phyloP scores from a whole-genome alignment of 257 asterid species.

The Solanum sitiens region DNA sequence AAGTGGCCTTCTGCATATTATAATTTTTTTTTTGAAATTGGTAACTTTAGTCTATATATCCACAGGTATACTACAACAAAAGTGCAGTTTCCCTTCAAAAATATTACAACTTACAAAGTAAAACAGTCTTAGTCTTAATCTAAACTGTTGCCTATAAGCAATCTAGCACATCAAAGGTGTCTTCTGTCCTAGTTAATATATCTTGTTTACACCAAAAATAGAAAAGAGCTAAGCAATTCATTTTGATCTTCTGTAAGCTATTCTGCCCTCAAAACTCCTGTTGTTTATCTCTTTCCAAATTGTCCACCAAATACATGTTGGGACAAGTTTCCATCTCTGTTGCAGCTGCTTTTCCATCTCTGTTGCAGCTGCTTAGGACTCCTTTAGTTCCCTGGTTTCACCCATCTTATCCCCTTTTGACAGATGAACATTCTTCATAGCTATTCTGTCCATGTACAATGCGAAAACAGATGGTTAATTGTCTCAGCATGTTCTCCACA shows the following conservation, averaged over 20 bases:
- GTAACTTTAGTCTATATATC: not conserved
- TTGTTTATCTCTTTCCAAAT: not conserved
- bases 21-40: not conserved
- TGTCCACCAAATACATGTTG: not conserved
- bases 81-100: not conserved
- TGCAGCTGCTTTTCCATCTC: too few relatives aligned
- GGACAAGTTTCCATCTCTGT: not conserved
- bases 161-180: not conserved
- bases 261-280: not conserved
- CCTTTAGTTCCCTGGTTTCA: not conserved
- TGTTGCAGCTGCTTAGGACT: not conserved
- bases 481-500: too few relatives aligned
- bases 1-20: not conserved
- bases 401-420: too few relatives aligned
- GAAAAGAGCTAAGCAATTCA: not conserved
- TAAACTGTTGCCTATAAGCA: not conserved
- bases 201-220: not conserved
- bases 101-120: not conserved
- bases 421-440: too few relatives aligned
- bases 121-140: not conserved
- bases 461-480: too few relatives aligned
- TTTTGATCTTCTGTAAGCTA: not conserved
- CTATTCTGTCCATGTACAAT: too few relatives aligned
- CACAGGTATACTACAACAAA: not conserved
- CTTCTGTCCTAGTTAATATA: too few relatives aligned